Evolutionary conservation across 805 yeast species (phyloP), one percentile per base, ranked within the genome.

Genomic region (Sungouiozyma intestinalis): DNA sequence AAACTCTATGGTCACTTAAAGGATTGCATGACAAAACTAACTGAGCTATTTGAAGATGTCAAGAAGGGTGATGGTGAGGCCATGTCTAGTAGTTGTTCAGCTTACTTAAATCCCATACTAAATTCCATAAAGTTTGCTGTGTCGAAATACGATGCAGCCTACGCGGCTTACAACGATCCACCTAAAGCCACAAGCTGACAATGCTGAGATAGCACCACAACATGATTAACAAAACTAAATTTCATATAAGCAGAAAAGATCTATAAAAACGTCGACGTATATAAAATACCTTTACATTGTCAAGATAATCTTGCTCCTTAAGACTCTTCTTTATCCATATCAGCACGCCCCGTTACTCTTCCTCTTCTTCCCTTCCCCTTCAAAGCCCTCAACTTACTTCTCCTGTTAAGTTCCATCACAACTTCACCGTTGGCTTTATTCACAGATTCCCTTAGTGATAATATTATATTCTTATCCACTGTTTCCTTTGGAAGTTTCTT

Each of bases 361-460:
- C 61, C 61, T 40, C 59, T 52, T 41, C 60, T 53, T 36, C 62
- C 69, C 43, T 70, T 69, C 37, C 66, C 66, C 41, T 68, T 60
- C 42, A 63, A 60, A 45, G 62, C 60, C 55, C 65, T 68, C 31
- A 68, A 72, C 77, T 88, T 59, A 73, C 67, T 49, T 77, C 83
- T 62, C 81, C 85, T 66, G 77, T 81, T 63, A 74, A 81, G 50
- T 76, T 62, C 66, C 62, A 60, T 78, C 40, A 87, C 84, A 13
- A 97, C 94, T 63, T 85, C 94, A 35, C 95, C 84, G 49, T 80
- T 76, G 11, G 97, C 97, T 51, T 83, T 82, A 49, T 88, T 97
- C 24, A 92, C 96, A 33, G 92, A 81, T 44, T 82, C 82, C 55
- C 85, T 84, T 44, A 92, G 66, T 4, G 86, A 76, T 57, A 79